A percentile compares a stretch with the other conserved stretches of the same genome.
Evolutionary conservation across 345 rosid genomes (phyloP).

Genomic region (Populus simonii): DNA sequence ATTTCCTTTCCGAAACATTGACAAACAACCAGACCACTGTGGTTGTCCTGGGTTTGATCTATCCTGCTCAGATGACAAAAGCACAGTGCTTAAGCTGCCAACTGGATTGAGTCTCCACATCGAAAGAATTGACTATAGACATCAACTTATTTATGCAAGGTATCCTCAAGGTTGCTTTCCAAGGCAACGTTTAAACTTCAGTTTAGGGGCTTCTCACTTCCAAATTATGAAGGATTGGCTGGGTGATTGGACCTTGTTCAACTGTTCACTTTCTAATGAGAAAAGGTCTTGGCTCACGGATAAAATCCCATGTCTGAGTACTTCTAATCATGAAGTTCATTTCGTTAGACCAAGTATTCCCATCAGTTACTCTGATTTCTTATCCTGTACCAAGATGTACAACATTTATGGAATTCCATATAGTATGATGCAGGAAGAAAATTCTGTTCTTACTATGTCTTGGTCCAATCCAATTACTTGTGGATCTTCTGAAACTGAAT

Average conservation of each 20-base stretch:
- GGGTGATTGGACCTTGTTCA: neutral
- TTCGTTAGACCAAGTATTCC: neutral
- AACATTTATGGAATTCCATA: neutral
- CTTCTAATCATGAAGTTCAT: neutral
- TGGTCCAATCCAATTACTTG: slow-evolving; percentile 1
- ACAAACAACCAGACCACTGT: neutral
- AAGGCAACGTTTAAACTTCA: slow-evolving; percentile 3
- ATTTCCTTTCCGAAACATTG: slow-evolving; percentile 13
- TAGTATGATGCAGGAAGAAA: fast-evolving
- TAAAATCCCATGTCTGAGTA: neutral
- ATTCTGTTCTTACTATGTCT: neutral
- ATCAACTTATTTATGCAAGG: neutral
- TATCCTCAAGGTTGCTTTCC: neutral
- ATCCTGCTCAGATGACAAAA: slow-evolving; percentile 13
- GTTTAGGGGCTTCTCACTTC: slow-evolving; percentile 15
- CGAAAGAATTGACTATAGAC: slow-evolving; percentile 3
- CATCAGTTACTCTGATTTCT: neutral
- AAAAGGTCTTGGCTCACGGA: fast-evolving
- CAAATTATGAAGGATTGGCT: fast-evolving
- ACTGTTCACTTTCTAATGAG: neutral
- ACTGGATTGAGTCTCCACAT: slow-evolving; percentile 6
- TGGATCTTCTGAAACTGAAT: neutral
- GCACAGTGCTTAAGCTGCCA: slow-evolving; percentile 19
- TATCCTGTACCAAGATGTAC: slow-evolving; percentile 15
- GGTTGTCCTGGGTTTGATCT: slow-evolving; percentile 16